These are phyloP conservation scores for Juglanconis juglandina DNA, from an alignment of 2,329 filamentous ascomycete species.

Conservation along the genomic window DNA sequence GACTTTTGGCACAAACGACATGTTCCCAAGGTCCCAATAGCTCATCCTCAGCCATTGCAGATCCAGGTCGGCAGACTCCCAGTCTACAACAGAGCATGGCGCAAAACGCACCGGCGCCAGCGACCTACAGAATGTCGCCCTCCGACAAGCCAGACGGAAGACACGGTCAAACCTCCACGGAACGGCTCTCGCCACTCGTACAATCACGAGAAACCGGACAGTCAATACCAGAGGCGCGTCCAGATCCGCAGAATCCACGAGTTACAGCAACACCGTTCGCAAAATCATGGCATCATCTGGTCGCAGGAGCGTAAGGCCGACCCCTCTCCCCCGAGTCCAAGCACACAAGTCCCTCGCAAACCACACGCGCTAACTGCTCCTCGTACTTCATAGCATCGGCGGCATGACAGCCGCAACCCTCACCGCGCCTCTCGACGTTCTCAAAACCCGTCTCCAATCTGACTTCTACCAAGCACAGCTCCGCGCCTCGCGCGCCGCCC, in stretches of 20 bases:
- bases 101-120: slow-evolving; percentile 16
- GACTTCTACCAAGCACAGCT: slow-evolving; percentile 91
- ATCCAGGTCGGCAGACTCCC: background rate
- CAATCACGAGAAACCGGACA: slow-evolving; percentile 63
- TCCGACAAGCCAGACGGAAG: slow-evolving; percentile 9
- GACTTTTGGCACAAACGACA: background rate
- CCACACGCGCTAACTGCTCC: slow-evolving; percentile 18
- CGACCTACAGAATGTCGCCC: slow-evolving; percentile 16
- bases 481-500: slow-evolving; percentile 60
- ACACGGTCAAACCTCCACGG: slow-evolving; percentile 5
- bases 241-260: slow-evolving; percentile 24
- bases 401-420: slow-evolving; percentile 89
- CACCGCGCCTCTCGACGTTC: slow-evolving; percentile 89
- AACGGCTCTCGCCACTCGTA: slow-evolving; percentile 33
- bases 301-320: slow-evolving; percentile 75
- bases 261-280: slow-evolving; percentile 49
- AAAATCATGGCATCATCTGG: slow-evolving; percentile 88
- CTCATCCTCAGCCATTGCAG: background rate
- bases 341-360: background rate
- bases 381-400: slow-evolving; percentile 57
- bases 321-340: background rate
- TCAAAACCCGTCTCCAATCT: slow-evolving; percentile 90
- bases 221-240: slow-evolving; percentile 37
- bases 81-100: slow-evolving; percentile 13
- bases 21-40: slow-evolving; percentile 2